phyloP scores from a whole-genome alignment of 2,329 filamentous ascomycete genomes.

The Knoxdaviesia proteae region DNA sequence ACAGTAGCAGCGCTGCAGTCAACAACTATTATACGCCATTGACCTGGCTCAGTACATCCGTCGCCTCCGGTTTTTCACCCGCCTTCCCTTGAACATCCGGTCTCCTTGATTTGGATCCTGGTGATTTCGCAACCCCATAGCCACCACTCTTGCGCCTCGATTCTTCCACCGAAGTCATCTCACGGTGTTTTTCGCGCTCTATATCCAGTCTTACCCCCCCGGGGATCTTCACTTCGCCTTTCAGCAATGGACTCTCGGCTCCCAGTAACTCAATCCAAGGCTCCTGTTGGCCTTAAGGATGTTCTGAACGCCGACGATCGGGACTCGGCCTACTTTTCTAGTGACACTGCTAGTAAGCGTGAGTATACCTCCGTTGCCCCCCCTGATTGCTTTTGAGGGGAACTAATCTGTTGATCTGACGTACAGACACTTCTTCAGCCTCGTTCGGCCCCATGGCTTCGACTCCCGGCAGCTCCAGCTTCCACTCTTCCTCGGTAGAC shows the following conservation, averaged over 20 bases:
- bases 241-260: background rate
- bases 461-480: conserved; percentile 22
- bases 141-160: too few relatives aligned
- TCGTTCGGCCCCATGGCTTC: conserved; percentile 17
- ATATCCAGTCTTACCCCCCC: too few relatives aligned
- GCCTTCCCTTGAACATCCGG: too few relatives aligned
- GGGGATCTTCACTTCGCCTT: too few relatives aligned
- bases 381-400: background rate
- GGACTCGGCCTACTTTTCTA: conserved; percentile 8
- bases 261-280: background rate
- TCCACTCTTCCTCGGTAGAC: conserved; percentile 29
- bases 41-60: too few relatives aligned
- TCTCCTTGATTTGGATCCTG: too few relatives aligned
- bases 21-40: too few relatives aligned
- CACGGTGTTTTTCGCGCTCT: too few relatives aligned
- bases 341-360: conserved; percentile 9
- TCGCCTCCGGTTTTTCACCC: too few relatives aligned
- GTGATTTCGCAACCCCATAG: too few relatives aligned
- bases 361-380: conserved; percentile 4
- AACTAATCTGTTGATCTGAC: background rate
- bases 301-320: conserved; percentile 28
- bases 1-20: too few relatives aligned
- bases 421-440: conserved; percentile 22
- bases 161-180: too few relatives aligned
- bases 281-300: conserved; percentile 24